Base-by-base conservation (phyloP, 352 stramenopile genomes). In the Phytophthora pistaciae region DNA sequence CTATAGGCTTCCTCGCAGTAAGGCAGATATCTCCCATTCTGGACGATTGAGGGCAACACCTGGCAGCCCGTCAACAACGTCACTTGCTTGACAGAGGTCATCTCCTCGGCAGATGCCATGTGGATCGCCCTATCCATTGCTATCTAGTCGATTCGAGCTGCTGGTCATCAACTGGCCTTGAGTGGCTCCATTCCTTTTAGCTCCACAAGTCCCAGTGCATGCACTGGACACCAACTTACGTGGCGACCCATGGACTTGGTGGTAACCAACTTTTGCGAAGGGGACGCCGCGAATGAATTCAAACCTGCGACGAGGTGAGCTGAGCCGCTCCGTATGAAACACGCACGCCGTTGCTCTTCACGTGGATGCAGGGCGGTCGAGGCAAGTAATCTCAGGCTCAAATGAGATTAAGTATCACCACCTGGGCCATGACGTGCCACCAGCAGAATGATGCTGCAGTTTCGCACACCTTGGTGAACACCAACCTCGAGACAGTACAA, bases 261-360 rank as follows among this genome's bases (percentile, higher is more conserved):
- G n/a, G 46, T 65, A 65, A 55, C 6, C 38, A 46, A n/a, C 38
- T 46, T 46, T n/a, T 46, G 38, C 38, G 38, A 46, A n/a, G 38
- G 11, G 38, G 20, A 27, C 27, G 48, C 40, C 63, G 64, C 64
- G 40, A 75, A 68, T 71, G 36, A 61, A 63, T 62, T 62, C 46
- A 29, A 29, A 46, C 3, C 6, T 50, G 42, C 40, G 16, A 49
- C 13, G 48, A 48, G 14, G 56, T 69, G 62, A 63, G 40, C 40
- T 50, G 59, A 36, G 31, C 31, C 18, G 11, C 21, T 33, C 14
- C 38, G 13, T 63, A 7, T 62, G 62, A 40, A 75, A 60, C 40
- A 54, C 62, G 68, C 63, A 72, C 68, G 68, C 36, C 62, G 72
- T 38, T 33, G 13, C 31, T 7, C 21, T 59, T 48, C 10, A 56